phyloP scores from a whole-genome alignment of 495 filamentous ascomycete species.

The Sphaerosporella brunnea region DNA sequence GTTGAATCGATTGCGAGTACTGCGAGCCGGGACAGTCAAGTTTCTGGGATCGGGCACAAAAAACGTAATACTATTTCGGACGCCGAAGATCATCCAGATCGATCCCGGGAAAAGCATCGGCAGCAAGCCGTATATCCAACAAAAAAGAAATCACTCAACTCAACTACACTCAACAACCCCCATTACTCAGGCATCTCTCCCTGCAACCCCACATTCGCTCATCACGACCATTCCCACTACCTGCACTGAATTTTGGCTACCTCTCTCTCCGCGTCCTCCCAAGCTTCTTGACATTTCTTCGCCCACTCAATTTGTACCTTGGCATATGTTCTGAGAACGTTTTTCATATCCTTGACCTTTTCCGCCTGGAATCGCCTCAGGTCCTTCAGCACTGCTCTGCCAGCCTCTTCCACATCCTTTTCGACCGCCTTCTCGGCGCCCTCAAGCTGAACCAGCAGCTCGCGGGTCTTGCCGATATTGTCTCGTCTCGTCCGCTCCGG shows the following conservation, averaged over 20 bases:
- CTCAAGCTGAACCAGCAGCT: conserved; percentile 57
- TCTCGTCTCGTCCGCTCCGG: conserved; percentile 83
- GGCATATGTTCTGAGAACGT: conserved; percentile 92
- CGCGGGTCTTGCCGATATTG: conserved; percentile 84
- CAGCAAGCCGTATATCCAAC: no score
- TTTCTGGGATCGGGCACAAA: not conserved
- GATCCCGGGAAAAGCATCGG: no score
- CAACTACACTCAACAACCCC: no score
- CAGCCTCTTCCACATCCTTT: conserved; percentile 82
- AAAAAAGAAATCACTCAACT: no score
- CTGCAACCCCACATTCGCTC: no score
- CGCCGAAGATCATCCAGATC: no score
- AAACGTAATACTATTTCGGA: no score
- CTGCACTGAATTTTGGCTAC: conserved; percentile 64
- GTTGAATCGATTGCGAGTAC: no score
- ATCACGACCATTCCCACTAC: no score
- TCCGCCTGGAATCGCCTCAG: conserved; percentile 80
- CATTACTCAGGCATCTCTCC: no score
- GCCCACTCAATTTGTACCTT: conserved; percentile 95
- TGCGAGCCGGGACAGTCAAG: no score
- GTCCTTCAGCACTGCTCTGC: conserved; percentile 67
- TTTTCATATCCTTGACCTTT: conserved; percentile 82
- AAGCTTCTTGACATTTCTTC: conserved; percentile 87
- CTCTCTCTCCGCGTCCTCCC: conserved; percentile 89
- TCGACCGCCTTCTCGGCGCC: conserved; percentile 72